These are phyloP conservation scores for Penicillium malachiteum DNA, from an alignment of 495 filamentous ascomycete species.

Conservation along the genomic window DNA sequence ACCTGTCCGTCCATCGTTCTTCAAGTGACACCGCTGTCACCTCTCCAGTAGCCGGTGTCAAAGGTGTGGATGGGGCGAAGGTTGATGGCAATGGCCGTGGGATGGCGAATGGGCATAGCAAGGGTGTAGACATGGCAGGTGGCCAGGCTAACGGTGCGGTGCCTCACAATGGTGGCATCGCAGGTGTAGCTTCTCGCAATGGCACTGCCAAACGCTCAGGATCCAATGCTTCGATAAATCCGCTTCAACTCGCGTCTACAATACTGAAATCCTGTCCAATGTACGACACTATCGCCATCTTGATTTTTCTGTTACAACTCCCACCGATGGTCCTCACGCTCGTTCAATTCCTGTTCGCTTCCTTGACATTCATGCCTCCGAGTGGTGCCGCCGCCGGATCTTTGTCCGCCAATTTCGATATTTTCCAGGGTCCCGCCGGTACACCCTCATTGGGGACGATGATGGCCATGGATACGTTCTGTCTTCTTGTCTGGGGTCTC, in stretches of 20 bases:
- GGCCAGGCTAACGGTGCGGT: conserved; percentile 37
- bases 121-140: conserved; percentile 41
- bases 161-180: conserved; percentile 35
- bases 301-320: conserved; percentile 96
- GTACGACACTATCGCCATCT: conserved; percentile 93
- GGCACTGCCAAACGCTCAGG: conserved; percentile 59
- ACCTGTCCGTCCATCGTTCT: conserved; percentile 43
- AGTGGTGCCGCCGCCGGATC: conserved; percentile 50
- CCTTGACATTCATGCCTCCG: conserved; percentile 88
- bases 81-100: conserved; percentile 37
- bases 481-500: conserved; percentile 77
- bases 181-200: conserved; percentile 34
- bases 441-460: conserved; percentile 78
- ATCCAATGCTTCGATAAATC: conserved; percentile 60
- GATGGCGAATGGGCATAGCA: conserved; percentile 40
- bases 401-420: conserved; percentile 65
- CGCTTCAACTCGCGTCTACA: conserved; percentile 72
- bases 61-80: conserved; percentile 34
- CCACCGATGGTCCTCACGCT: conserved; percentile 85
- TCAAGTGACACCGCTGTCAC: conserved; percentile 40
- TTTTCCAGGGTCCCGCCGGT: conserved; percentile 69
- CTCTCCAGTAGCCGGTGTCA: conserved; percentile 38
- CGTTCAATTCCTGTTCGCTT: conserved; percentile 90
- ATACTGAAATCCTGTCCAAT: conserved; percentile 89
- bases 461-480: conserved; percentile 75